phyloP scores from a whole-genome alignment of 73 alveolate genomes.

The Symbiodinium pilosum region DNA sequence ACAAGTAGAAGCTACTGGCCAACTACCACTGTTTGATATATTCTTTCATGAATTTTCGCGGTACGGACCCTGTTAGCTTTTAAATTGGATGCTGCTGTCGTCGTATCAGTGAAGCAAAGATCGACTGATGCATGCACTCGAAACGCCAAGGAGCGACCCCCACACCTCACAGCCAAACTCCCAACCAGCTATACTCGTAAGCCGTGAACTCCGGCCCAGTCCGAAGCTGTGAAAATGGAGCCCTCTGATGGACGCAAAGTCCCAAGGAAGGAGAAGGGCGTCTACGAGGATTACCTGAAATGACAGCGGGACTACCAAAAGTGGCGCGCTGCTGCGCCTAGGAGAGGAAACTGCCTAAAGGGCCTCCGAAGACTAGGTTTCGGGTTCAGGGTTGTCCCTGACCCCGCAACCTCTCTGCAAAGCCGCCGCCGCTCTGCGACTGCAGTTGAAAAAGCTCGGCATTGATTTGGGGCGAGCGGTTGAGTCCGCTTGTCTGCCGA shows the following conservation, averaged over 20 bases:
- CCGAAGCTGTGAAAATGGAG: too few species aligned
- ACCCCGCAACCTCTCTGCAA: background rate
- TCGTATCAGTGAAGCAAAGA: too few species aligned
- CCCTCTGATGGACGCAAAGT: background rate
- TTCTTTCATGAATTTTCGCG: background rate
- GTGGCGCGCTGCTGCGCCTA: background rate
- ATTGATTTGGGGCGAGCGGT: background rate
- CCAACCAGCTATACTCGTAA: too few species aligned
- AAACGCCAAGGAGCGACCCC: too few species aligned
- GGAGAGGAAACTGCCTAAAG: background rate
- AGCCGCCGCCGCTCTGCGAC: background rate
- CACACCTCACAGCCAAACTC: too few species aligned
- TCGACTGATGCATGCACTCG: too few species aligned
- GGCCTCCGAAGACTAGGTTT: background rate
- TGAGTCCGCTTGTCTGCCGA: background rate
- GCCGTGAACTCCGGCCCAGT: too few species aligned
- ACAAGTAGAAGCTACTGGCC: background rate
- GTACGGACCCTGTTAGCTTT: background rate
- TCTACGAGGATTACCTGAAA: background rate
- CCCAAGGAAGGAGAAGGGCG: background rate
- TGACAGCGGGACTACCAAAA: background rate
- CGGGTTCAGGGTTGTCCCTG: background rate
- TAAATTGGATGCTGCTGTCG: background rate
- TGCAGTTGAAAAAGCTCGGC: background rate
- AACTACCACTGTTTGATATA: background rate